Evolutionary conservation across 352 stramenopile genomes (phyloP), one percentile per base, ranked within the genome.

Genomic region (Globisporangium splendens): DNA sequence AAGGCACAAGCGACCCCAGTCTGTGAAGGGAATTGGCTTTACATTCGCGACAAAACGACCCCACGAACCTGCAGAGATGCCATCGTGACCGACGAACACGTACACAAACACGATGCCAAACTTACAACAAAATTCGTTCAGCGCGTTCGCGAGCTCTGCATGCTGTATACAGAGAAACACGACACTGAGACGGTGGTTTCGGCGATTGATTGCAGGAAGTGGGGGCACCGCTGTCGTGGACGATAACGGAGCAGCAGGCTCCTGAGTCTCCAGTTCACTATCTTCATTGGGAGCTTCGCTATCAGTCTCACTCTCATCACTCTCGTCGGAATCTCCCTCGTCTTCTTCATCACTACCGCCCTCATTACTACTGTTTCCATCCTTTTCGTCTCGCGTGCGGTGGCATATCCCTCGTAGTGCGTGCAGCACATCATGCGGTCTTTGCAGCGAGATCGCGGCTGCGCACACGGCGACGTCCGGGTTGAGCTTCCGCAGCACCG

Each of bases 111-210:
- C 56, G 15, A 79, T 38, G 14, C 59, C 61, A 10, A 66, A 54
- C 43, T 73, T 58, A 33, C 74, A 78, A 52, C 70, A 77, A 15
- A 83, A 55, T 14, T 83, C 73, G 46, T 86, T 86, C 28, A 86
- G 50, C 20, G 54, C 53, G 22, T 63, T 59, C 22, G 66, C 66
- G n/a, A 86, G 38, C 11, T 71, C 56, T 12, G 54, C 39, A 48
- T 66, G 53, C 1, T 54, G 18, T 10, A 63, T 56, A 18, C 67
- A 79, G 21, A 85, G 48, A 50, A 85, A 76, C 21, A 79, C 66
- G 5, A 80, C 49, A 6, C 39, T 66, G 31, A 2, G 65, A 43
- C 13, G 38, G 22, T 10, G 12, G 5, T 44, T 35, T 35, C 28
- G 28, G 28, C 10, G 28, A 35, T 10, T 35, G 7, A 35, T 10